Evolutionary conservation across 768 basidiomycete species (phyloP).

Genomic region (Symmetrospora coprosmae): DNA sequence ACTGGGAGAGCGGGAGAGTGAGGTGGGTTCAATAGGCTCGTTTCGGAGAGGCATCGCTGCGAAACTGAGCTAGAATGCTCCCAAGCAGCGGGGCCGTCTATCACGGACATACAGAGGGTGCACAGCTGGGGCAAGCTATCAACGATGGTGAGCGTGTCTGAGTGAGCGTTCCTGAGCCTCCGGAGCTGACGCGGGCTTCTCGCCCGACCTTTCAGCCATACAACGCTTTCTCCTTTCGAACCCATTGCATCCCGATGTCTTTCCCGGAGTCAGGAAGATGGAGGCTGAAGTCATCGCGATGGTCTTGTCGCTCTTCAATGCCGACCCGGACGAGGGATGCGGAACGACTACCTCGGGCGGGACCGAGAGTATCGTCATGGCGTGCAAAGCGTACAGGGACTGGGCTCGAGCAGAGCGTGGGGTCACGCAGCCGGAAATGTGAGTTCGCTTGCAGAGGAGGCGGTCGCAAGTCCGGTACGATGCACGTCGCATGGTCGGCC

Average conservation of each 20-base stretch:
- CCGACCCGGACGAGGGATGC: constrained; percentile 53
- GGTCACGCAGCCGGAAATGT: constrained; percentile 88
- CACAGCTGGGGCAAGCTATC: constrained; percentile 20
- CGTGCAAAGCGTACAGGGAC: constrained; percentile 82
- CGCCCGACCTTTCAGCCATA: neutral
- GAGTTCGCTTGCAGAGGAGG: constrained; percentile 31
- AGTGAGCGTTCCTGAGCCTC: neutral
- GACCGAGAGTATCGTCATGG: constrained; percentile 92
- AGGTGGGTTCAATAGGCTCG: constrained; percentile 24
- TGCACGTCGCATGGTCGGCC: neutral
- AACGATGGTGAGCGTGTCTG: neutral
- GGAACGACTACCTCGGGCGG: constrained; percentile 90
- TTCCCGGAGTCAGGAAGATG: constrained; percentile 82
- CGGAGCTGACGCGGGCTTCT: neutral
- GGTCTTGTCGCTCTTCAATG: constrained; percentile 48
- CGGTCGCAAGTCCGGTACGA: neutral
- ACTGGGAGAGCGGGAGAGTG: constrained; percentile 45
- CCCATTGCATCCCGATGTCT: constrained; percentile 76
- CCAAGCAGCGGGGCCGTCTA: constrained; percentile 65
- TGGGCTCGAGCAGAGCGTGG: constrained; percentile 77
- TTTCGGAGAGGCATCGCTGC: neutral
- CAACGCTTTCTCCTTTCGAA: constrained; percentile 21
- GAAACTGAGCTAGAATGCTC: neutral
- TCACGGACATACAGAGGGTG: constrained; percentile 36
- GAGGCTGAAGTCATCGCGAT: constrained; percentile 54